Percentiles rank a stretch among this genome's conserved stretches.
Conservation (phyloP, 148 eudicot species). For the Rhododendron simsii region DNA sequence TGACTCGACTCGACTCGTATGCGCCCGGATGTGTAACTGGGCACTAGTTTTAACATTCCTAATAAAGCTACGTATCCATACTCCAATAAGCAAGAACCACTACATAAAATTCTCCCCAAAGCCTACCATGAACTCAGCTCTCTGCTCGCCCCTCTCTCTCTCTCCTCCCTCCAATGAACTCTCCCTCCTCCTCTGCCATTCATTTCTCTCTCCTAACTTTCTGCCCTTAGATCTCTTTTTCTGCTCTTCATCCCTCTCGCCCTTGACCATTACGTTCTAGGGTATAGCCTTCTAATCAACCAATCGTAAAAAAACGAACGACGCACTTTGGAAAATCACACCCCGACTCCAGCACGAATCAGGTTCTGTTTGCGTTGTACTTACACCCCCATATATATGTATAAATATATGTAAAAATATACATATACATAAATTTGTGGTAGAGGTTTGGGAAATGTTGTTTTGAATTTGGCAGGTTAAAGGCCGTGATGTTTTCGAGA, state of each 20-base stretch:
- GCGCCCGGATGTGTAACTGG: no score
- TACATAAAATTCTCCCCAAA: no score
- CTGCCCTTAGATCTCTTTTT: background rate
- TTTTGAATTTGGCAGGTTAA: background rate
- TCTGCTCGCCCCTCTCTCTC: background rate
- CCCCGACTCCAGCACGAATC: background rate
- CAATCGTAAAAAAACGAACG: background rate
- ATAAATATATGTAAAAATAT: no score
- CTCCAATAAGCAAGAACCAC: no score
- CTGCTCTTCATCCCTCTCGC: background rate
- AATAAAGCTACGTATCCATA: no score
- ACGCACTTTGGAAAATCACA: background rate
- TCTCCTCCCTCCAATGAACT: background rate
- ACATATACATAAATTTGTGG: background rate
- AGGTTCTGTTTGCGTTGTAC: background rate
- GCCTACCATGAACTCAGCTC: background rate
- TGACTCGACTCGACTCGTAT: no score
- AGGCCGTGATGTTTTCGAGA: conserved; percentile 39
- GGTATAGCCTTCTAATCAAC: background rate
- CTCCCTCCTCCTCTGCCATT: background rate
- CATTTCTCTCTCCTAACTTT: background rate
- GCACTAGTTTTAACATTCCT: no score
- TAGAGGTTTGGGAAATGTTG: background rate
- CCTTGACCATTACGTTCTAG: background rate
- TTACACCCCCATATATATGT: background rate